phyloP scores from a whole-genome alignment of 2,329 filamentous ascomycete species.

The Aspergillus latus region DNA sequence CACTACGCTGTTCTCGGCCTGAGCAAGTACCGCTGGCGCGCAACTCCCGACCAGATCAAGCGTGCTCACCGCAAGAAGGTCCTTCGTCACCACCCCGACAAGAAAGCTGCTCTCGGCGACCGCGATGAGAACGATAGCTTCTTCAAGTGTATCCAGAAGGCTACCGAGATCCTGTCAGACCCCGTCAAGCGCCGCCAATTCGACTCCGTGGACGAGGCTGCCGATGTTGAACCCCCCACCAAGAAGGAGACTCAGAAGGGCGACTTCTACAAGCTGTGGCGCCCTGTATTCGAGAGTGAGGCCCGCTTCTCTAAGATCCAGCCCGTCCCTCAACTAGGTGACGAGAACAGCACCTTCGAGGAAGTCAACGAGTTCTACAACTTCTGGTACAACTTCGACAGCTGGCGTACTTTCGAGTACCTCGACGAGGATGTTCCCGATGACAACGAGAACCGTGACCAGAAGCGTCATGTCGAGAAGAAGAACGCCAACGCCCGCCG shows the following conservation, averaged over 20 bases:
- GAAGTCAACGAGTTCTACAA: conserved; percentile 97
- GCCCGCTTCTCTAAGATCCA: conserved; percentile 87
- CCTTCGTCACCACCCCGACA: conserved; percentile 96
- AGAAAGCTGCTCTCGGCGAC: conserved; percentile 88
- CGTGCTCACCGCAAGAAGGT: conserved; percentile 99
- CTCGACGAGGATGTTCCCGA: conserved; percentile 98
- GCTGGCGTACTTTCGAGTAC: conserved; percentile 96
- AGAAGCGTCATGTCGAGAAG: conserved; percentile 96
- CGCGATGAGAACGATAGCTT: conserved; percentile 89
- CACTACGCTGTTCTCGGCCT: conserved; percentile 96
- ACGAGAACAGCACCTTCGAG: conserved; percentile 79
- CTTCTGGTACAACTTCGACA: conserved; percentile 99
- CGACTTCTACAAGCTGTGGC: conserved; percentile 93
- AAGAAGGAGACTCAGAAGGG: conserved; percentile 87
- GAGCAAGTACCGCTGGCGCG: conserved; percentile 86
- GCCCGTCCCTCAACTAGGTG: conserved; percentile 82
- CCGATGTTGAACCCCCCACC: conserved; percentile 84
- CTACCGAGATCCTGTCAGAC: conserved; percentile 88
- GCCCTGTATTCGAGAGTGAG: conserved; percentile 85
- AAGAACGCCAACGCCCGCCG: conserved; percentile 97
- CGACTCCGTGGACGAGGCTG: conserved; percentile 92
- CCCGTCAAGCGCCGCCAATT: conserved; percentile 90
- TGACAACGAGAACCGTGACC: conserved; percentile 97
- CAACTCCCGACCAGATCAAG: conserved; percentile 98
- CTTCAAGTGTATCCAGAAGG: conserved; percentile 99